Conservation (phyloP, 2,329 filamentous ascomycete species). For the Fusarium temperatum region DNA sequence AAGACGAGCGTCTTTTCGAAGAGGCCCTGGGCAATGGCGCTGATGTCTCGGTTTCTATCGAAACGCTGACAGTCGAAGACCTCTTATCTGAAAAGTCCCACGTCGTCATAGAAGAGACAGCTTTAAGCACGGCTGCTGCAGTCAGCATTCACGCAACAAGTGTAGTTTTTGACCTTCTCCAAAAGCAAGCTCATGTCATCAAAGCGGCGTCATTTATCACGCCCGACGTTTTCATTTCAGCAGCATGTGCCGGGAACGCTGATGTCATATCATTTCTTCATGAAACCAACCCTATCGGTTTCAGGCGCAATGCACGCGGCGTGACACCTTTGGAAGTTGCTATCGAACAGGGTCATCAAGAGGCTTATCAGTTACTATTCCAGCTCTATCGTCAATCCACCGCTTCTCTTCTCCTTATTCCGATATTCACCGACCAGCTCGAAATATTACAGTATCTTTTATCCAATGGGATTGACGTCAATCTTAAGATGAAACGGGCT, state of each 20-base stretch:
- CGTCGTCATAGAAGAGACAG: background rate
- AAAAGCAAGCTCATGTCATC: rapidly evolving
- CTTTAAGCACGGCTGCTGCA: rapidly evolving
- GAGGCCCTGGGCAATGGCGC: too few species aligned
- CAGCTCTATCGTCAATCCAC: background rate
- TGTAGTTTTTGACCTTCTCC: rapidly evolving
- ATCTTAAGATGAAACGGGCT: rapidly evolving
- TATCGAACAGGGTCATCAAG: rapidly evolving
- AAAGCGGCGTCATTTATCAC: rapidly evolving
- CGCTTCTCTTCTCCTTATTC: background rate
- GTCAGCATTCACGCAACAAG: rapidly evolving
- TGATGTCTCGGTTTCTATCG: background rate
- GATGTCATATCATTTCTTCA: background rate
- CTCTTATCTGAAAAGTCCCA: too few species aligned
- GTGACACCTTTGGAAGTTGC: background rate
- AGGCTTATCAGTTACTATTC: background rate
- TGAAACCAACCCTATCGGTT: background rate
- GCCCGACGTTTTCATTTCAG: rapidly evolving
- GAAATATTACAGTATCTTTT: background rate
- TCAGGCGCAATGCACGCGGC: rapidly evolving
- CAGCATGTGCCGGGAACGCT: background rate
- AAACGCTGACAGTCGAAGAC: too few species aligned
- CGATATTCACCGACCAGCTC: rapidly evolving
- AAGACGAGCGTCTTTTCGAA: background rate
- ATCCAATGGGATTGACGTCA: background rate